These are phyloP conservation scores for Colletotrichum truncatum DNA, from an alignment of 2,329 filamentous ascomycete genomes.

Conservation along the genomic window DNA sequence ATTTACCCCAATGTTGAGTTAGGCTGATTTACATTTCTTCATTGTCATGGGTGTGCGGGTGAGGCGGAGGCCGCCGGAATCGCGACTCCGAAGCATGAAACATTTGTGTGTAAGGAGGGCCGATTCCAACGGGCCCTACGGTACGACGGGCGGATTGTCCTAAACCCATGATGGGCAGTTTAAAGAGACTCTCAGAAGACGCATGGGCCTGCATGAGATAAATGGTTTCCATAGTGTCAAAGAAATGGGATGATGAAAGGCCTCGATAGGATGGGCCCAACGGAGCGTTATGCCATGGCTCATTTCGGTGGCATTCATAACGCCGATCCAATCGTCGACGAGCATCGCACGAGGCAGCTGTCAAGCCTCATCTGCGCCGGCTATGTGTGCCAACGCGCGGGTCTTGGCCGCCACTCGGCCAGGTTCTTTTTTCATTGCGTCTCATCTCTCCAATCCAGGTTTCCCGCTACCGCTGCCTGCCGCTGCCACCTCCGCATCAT, in stretches of 20 bases:
- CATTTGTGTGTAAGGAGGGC: neutral
- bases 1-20: conserved; percentile 14
- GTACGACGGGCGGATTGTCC: neutral
- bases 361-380: conserved; percentile 3
- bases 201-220: neutral
- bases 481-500: neutral
- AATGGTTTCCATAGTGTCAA: neutral
- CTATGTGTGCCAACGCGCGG: neutral
- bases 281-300: neutral
- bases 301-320: conserved; percentile 10
- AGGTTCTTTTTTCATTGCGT: neutral
- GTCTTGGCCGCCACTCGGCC: neutral
- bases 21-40: neutral
- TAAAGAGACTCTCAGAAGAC: neutral
- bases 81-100: conserved; percentile 10
- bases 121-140: neutral
- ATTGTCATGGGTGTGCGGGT: neutral
- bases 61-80: conserved; percentile 1
- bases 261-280: neutral
- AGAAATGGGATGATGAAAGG: neutral
- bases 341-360: neutral
- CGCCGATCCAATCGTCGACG: conserved; percentile 3
- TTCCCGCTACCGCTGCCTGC: neutral
- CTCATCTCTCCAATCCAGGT: neutral
- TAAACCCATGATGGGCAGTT: neutral